phyloP scores from a whole-genome alignment of 202 grass and related monocot species.

The Zizania palustris region DNA sequence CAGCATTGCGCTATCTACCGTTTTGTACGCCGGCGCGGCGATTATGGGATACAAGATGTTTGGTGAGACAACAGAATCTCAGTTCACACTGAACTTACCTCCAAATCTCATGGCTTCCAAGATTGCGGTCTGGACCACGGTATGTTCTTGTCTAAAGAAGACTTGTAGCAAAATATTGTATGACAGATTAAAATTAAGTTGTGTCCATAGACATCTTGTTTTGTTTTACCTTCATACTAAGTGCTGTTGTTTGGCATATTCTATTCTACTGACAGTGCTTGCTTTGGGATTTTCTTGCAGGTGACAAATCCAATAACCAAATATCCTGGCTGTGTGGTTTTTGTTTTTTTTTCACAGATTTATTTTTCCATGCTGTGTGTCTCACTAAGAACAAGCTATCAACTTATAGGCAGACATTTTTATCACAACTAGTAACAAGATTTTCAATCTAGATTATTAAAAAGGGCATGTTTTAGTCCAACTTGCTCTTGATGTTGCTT shows the following conservation, averaged over 20 bases:
- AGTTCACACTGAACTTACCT: slow-evolving; percentile 87
- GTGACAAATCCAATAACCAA: slow-evolving; percentile 96
- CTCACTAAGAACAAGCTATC: too few species aligned
- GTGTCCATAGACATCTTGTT: not conserved
- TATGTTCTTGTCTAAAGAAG: slow-evolving; percentile 27
- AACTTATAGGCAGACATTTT: not conserved
- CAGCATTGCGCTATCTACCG: slow-evolving; percentile 56
- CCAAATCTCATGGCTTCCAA: slow-evolving; percentile 75
- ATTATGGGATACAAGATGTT: slow-evolving; percentile 76
- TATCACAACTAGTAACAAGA: not conserved
- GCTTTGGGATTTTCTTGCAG: slow-evolving; percentile 49
- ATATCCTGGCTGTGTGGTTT: slow-evolving; percentile 67
- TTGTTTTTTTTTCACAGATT: not conserved
- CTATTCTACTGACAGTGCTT: slow-evolving; percentile 1
- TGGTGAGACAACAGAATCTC: slow-evolving; percentile 56
- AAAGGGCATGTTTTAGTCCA: not conserved
- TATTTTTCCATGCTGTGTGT: not conserved
- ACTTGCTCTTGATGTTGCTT: not conserved
- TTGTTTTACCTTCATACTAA: not conserved
- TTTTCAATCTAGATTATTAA: not conserved
- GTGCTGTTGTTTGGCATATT: not conserved
- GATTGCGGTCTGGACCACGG: slow-evolving; percentile 88
- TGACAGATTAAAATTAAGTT: not conserved
- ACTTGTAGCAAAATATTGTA: not conserved
- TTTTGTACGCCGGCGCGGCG: slow-evolving; percentile 58